Evolutionary conservation across 371 early-diverging fungal genomes (phyloP), one percentile per base, ranked within the genome.

Genomic region (Mortierella sp.): DNA sequence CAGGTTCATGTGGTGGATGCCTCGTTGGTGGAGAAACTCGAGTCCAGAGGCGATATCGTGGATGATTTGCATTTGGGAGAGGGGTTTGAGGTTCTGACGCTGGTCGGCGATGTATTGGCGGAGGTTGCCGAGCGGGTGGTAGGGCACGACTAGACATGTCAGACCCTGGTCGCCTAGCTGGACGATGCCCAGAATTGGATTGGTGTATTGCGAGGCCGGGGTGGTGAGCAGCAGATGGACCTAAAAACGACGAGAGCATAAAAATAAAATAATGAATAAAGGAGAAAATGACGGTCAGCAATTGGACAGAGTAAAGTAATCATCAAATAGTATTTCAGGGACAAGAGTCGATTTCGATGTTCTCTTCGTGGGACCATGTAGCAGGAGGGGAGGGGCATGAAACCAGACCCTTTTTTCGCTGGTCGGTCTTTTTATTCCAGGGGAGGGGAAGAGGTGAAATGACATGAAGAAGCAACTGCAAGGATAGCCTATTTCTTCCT

Each of bases 121-220:
- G 31, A 81, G 73, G 58, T 77, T 81, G 50, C 82, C 82, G 29
- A 77, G 77, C 2, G 82, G 82, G 16, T 81, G 82, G 40, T 77
- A 77, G 2, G 73, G 77, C 1, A 74, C 68, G 10, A 77, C 68
- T 9, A 81, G 77, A 53, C 74, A 81, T 3, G 82, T 77, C 14
- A 77, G 68, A 11, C 77, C 77, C n/a, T 77, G 66, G 45, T 81
- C 66, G n/a, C 82, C 77, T 13, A 81, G 66, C 74, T 81, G 82
- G 11, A 81, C 77, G 6, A 81, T 47, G 44, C 82, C 82, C 39
- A 77, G 58, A 2, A 77, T 74, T 1, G 77, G 77, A 41, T 77
- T 77, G 22, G 63, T 68, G 48, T 73, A 74, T 26, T 71, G 76
- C 16, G 80, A 80, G 13, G 70, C 41, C 19, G 82, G 82, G 26